Percentiles rank a stretch among this genome's conserved stretches.
phyloP scores from a whole-genome alignment of 768 basidiomycete genomes.

The Boletus fagicola region DNA sequence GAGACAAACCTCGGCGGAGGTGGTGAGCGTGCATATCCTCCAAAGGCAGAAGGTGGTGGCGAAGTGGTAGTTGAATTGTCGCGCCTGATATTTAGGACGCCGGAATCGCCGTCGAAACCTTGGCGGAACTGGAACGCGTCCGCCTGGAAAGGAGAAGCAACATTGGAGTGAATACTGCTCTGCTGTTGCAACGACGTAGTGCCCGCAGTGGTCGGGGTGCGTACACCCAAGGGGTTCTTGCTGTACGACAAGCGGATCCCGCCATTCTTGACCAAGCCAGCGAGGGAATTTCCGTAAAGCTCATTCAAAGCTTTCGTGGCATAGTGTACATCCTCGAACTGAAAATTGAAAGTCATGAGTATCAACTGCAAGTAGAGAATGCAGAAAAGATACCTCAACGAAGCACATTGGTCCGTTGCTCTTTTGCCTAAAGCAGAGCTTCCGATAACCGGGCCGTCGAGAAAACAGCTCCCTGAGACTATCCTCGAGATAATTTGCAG shows the following conservation, averaged over 20 bases:
- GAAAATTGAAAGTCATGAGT: slow-evolving; percentile 9
- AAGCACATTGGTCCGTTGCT: slow-evolving; percentile 99
- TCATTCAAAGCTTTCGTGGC: slow-evolving; percentile 89
- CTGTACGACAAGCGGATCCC: slow-evolving; percentile 97
- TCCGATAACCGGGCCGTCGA: slow-evolving; percentile 78
- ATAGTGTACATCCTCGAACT: slow-evolving; percentile 88
- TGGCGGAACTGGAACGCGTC: slow-evolving; percentile 33
- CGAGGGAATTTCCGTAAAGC: slow-evolving; percentile 87
- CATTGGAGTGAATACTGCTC: slow-evolving; percentile 15
- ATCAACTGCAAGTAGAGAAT: background rate
- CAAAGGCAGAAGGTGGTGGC: slow-evolving; percentile 25
- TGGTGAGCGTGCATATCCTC: slow-evolving; percentile 33
- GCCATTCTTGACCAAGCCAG: slow-evolving; percentile 89
- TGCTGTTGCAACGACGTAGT: slow-evolving; percentile 30
- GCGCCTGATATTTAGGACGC: slow-evolving; percentile 20
- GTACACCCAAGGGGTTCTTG: slow-evolving; percentile 95
- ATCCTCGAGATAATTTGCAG: slow-evolving; percentile 83
- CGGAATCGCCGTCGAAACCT: slow-evolving; percentile 28
- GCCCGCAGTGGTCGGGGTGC: slow-evolving; percentile 65
- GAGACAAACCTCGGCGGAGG: slow-evolving; percentile 36
- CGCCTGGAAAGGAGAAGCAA: slow-evolving; percentile 29
- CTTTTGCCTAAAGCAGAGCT: slow-evolving; percentile 94
- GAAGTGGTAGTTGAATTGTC: slow-evolving; percentile 27
- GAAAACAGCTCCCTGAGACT: slow-evolving; percentile 80
- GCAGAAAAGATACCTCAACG: slow-evolving; percentile 68